Base-by-base conservation (phyloP, 2,329 filamentous ascomycete species). In the Hypoxylon sp. region DNA sequence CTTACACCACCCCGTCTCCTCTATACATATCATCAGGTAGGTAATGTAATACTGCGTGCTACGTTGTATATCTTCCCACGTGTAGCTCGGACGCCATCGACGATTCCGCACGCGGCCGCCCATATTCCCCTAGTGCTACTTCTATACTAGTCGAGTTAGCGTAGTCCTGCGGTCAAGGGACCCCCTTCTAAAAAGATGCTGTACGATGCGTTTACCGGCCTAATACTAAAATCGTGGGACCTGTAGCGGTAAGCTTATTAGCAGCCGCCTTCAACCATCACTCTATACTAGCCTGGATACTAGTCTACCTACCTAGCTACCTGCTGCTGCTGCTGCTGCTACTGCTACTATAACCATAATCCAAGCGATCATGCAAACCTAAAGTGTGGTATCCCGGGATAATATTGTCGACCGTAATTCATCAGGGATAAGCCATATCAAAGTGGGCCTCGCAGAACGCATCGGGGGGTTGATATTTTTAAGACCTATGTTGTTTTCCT, bases 31-130 rank as follows among this genome's bases (percentile, higher is more conserved):
- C 6, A 50, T 52, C 4, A 26, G 24, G 24, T 26, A 26, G 24
- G 24, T 26, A 59, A 41, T 41, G 37, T 20, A 20, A 17, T 41
- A 41, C 37, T 64, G 46, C 60, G 62, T 67, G 53, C 64, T 59
- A 67, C 64, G 61, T 64, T 67, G 64, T 65, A 65, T 67, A 62
- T 61, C 47, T 56, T 60, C 58, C 64, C 64, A 65, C 62, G 64
- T 67, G 62, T 56, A 59, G 48, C 50, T 52, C 50, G 59, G 57
- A 55, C 61, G 54, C 64, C 52, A 64, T 62, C 57, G 57, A 64
- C 54, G 46, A 56, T 64, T 64, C 60, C 55, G 50, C 51, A 56
- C 53, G 58, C 58, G 53, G 43, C 51, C 57, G 62, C 50, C 50
- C 58, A 55, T 28, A 26, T 56, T 39, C 13, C 20, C 41, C 47